phyloP scores from a whole-genome alignment of 2,329 filamentous ascomycete genomes.

The Dryadomyces quercivorus region DNA sequence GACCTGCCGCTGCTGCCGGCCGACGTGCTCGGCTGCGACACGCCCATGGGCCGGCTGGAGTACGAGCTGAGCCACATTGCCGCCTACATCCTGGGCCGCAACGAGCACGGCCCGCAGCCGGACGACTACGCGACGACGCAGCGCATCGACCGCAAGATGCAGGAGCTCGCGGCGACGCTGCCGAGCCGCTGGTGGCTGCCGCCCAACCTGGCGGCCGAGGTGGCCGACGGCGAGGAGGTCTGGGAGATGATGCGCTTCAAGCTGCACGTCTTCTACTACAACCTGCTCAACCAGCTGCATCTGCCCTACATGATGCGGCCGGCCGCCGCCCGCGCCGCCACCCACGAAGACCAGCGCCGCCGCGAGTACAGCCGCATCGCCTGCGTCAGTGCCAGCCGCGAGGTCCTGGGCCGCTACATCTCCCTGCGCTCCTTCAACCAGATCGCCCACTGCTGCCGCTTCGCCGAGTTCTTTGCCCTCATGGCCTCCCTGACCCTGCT shows the following conservation, averaged over 20 bases:
- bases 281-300: conserved; percentile 26
- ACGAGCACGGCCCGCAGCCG: conserved; percentile 11
- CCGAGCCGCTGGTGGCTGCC: conserved; percentile 30
- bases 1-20: conserved; percentile 13
- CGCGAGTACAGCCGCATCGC: conserved; percentile 23
- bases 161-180: conserved; percentile 23
- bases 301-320: conserved; percentile 24
- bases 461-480: conserved; percentile 20
- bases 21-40: conserved; percentile 16
- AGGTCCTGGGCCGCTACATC: conserved; percentile 24
- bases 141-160: conserved; percentile 26
- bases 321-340: conserved; percentile 8
- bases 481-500: conserved; percentile 23
- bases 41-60: conserved; percentile 22
- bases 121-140: conserved; percentile 18
- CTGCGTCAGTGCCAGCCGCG: conserved; percentile 25
- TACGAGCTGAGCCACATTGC: conserved; percentile 20
- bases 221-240: conserved; percentile 9
- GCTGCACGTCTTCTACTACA: conserved; percentile 25
- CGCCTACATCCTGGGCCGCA: conserved; percentile 25
- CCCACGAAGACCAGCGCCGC: neutral
- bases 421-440: conserved; percentile 19
- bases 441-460: conserved; percentile 20
- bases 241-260: conserved; percentile 20
- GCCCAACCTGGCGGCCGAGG: conserved; percentile 9